These are phyloP conservation scores for Clonostachys sp. DNA, from an alignment of 2,329 filamentous ascomycete genomes.

Conservation along the genomic window DNA sequence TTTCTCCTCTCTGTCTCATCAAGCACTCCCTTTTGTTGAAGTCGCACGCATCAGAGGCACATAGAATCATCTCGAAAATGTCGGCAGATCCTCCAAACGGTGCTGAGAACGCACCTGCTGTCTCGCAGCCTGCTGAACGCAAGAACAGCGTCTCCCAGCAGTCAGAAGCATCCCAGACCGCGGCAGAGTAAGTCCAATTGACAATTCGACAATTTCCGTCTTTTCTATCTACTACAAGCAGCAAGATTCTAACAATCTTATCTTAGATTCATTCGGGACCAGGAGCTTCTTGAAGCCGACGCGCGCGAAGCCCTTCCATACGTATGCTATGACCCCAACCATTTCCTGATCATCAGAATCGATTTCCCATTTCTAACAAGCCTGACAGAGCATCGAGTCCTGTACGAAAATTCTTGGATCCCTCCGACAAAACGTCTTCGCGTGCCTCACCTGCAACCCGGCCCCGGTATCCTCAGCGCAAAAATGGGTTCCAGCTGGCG, in stretches of 20 bases:
- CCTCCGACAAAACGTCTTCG: conserved; percentile 83
- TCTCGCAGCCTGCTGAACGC: conserved; percentile 24
- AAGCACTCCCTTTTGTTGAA: neutral
- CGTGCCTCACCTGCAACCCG: conserved; percentile 91
- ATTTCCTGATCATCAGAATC: conserved; percentile 1
- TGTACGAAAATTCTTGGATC: conserved; percentile 90
- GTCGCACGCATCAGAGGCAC: neutral
- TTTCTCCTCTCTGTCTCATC: neutral
- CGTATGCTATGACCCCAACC: conserved; percentile 41
- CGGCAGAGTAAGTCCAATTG: conserved; percentile 53
- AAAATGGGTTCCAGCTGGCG: conserved; percentile 57
- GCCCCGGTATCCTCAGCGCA: conserved; percentile 59
- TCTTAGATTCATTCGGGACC: conserved; percentile 75
- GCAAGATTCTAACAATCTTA: neutral
- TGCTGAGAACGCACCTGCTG: conserved; percentile 11
- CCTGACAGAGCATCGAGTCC: conserved; percentile 77
- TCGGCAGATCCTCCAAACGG: conserved; percentile 28
- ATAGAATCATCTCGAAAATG: conserved; percentile 11
- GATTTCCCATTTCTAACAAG: conserved; percentile 6
- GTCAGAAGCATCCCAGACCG: conserved; percentile 61
- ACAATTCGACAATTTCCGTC: too few species aligned
- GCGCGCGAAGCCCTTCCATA: conserved; percentile 93
- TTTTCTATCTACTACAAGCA: neutral
- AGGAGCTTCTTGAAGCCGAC: conserved; percentile 89
- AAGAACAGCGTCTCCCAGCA: conserved; percentile 56